Evolutionary conservation across 805 yeast species (phyloP), one percentile per base, ranked within the genome.

Genomic region (Cyberlindnera bimundalis): DNA sequence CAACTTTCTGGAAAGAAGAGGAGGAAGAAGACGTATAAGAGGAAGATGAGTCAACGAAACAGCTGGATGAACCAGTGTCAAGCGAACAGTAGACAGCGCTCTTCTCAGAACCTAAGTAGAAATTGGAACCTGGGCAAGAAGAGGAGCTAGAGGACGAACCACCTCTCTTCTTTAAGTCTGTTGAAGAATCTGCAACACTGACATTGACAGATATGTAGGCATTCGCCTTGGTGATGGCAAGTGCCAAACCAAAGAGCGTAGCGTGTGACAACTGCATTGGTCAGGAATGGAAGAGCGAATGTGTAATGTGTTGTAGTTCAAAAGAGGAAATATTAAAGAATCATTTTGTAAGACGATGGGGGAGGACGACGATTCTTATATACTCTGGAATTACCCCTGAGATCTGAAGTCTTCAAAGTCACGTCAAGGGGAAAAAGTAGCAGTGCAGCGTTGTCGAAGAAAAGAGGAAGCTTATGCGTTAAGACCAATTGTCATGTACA

Each of bases 181-280:
- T 18, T 18, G 39, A 32, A 16, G 32, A 3, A 12, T 23, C 33
- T n/a, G 21, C n/a, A 16, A 18, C 30, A 14, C 32, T 31, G 35
- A 41, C 43, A 14, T 42, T 31, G 15, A 45, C 45, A 5, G 11
- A 28, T 34, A 45, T 32, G 28, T 20, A 41, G 21, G 48, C 48
- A 8, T 45, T 23, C 7, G 37, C 45, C 30, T 33, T 26, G 31
- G n/a, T 6, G 9, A 40, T 11, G 20, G 41, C 33, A 8, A 41
- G 31, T 3, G 40, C 42, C 40, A 40, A 11, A 14, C 28, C 40
- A 20, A 41, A 5, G 17, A 41, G 44, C 3, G 40, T 20, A 10
- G 28, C 3, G n/a, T 25, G 12, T 19, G 42, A 34, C 42, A 39
- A 20, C 42, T 31, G 41, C 30, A 35, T 35, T 12, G 15, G 24